Base-by-base conservation (phyloP, 2,329 filamentous ascomycete species). In the Ophiostoma quercus region DNA sequence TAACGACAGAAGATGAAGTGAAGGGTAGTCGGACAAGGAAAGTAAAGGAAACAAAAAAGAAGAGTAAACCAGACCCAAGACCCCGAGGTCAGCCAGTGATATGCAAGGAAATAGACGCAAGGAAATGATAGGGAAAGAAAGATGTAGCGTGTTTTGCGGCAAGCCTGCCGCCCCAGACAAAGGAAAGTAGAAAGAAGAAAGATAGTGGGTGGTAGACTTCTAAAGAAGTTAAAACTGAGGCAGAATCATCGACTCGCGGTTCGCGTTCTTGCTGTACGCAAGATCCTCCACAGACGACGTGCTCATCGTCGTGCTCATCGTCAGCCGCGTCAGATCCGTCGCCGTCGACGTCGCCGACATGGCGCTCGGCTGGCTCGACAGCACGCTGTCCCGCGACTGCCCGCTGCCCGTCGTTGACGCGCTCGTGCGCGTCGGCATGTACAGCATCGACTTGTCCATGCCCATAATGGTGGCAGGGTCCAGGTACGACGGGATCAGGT, bases 371-470 rank as follows among this genome's bases (percentile, higher is more conserved):
- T 87, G 84, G 34, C 84, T 84, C 22, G 82, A 84, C 29, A 80
- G 80, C 37, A 79, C 78, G 2, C 82, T 85, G 19, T 81, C 81
- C 34, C 78, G 78, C 5, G 82, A 85, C 11, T 81, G 80, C 70
- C 78, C 78, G 67, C 84, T 87, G 32, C 77, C 80, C 0, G 82
- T 85, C 6, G 85, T 87, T 7, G 84, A 87, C 12, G 84, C 84
- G 77, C 85, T 87, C 29, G 80, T 82, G 19, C 85, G 83, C 70
- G 83, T 77, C 51, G 79, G 77, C 16, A 78, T 75, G 29, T 78
- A 76, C n/a, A 67, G 66, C 66, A 54, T 34, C 12, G 77, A 74
- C 22, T 75, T 77, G 54, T 78, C 77, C 71, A 80, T 76, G 29
- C 72, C 76, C 71, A 79, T 73, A 11, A 76, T 62, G 51, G 14